phyloP scores from a whole-genome alignment of 2,329 filamentous ascomycete genomes.

The Trichoderma afroharzianum region DNA sequence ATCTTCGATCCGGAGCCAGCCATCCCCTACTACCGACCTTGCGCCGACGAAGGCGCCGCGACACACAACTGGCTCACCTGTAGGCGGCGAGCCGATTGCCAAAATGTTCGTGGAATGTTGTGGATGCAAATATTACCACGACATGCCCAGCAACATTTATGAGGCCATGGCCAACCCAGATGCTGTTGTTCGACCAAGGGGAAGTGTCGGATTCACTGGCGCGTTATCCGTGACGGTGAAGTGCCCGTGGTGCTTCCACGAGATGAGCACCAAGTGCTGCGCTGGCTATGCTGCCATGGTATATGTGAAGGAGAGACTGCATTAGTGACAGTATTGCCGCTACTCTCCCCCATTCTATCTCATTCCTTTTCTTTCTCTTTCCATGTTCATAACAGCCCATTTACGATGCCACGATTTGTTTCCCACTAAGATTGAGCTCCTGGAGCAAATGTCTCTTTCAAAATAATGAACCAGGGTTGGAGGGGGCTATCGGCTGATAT shows the following conservation, averaged over 20 bases:
- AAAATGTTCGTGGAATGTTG: slow-evolving; percentile 67
- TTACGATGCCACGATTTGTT: slow-evolving; percentile 6
- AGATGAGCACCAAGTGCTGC: slow-evolving; percentile 67
- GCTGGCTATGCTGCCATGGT: slow-evolving; percentile 65
- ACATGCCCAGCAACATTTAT: slow-evolving; percentile 62
- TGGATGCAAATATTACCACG: slow-evolving; percentile 60
- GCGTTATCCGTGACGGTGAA: slow-evolving; percentile 59
- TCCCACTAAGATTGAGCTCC: background rate
- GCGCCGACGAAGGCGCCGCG: background rate
- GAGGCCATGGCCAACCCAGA: slow-evolving; percentile 61
- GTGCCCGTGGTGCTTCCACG: slow-evolving; percentile 70
- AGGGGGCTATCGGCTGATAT: background rate
- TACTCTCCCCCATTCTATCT: background rate
- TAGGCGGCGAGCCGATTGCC: slow-evolving; percentile 43
- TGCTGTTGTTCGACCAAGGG: slow-evolving; percentile 47
- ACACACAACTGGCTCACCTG: slow-evolving; percentile 4
- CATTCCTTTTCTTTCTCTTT: background rate
- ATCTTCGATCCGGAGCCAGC: slow-evolving; percentile 14
- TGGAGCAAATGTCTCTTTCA: background rate
- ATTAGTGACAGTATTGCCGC: slow-evolving; percentile 30
- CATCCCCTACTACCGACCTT: background rate
- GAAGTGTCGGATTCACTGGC: slow-evolving; percentile 50
- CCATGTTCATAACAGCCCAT: background rate
- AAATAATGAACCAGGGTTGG: background rate
- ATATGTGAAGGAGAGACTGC: slow-evolving; percentile 61